These are phyloP conservation scores for Bimuria novae-zelandiae DNA, from an alignment of 2,329 filamentous ascomycete genomes.

Conservation along the genomic window DNA sequence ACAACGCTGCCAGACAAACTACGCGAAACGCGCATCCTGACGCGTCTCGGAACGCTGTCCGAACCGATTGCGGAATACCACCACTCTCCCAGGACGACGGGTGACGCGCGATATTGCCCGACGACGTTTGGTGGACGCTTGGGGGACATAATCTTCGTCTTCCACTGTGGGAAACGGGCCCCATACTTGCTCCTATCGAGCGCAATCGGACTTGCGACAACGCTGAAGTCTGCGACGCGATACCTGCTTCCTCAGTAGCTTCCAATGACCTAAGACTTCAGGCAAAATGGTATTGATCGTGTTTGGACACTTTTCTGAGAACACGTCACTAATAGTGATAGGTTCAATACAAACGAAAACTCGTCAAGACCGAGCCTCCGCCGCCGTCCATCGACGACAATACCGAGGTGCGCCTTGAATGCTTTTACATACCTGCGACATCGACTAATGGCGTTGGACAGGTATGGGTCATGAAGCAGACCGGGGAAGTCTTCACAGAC, in stretches of 20 bases:
- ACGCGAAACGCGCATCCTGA: constrained; percentile 51
- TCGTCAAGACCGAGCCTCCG: constrained; percentile 77
- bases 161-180: background rate
- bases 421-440: constrained; percentile 17
- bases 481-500: constrained; percentile 83
- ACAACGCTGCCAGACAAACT: constrained; percentile 31
- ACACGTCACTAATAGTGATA: constrained; percentile 48
- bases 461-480: constrained; percentile 92
- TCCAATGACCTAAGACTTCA: constrained; percentile 35
- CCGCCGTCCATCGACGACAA: constrained; percentile 79
- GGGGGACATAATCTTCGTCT: constrained; percentile 17
- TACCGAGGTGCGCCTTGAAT: constrained; percentile 68
- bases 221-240: constrained; percentile 37
- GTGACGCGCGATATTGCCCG: constrained; percentile 25
- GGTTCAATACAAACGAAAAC: constrained; percentile 97
- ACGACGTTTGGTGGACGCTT: constrained; percentile 10
- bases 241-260: constrained; percentile 23
- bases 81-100: constrained; percentile 34
- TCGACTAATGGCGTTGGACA: constrained; percentile 49
- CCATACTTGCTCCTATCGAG: constrained; percentile 11
- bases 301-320: constrained; percentile 3
- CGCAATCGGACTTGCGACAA: constrained; percentile 28
- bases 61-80: constrained; percentile 35
- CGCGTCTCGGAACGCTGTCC: constrained; percentile 45
- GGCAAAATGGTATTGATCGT: constrained; percentile 40